Evolutionary conservation across 2,329 filamentous ascomycete genomes (phyloP), one percentile per base, ranked within the genome.

Genomic region (Canariomyces notabilis): DNA sequence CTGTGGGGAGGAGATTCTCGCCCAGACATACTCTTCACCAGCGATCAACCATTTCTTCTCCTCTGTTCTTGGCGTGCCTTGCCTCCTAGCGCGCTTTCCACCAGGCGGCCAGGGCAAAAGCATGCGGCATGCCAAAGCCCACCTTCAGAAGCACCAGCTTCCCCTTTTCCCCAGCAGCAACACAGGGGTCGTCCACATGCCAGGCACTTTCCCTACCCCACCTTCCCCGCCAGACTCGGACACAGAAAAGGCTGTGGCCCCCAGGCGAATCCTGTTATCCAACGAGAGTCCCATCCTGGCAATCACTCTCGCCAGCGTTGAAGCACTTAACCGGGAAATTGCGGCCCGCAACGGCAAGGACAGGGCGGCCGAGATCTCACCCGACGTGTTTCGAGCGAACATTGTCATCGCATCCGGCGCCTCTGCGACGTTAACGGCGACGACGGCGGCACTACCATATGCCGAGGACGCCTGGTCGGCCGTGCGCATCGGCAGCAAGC

Each of bases 251-350:
- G 33, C 39, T 48, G 14, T 59, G 21, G 46, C 64, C 44, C 64
- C 75, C 42, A 63, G 58, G 9, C 77, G 82, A 3, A 89, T 97
- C 26, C 70, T 93, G 0, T 71, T 98, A 3, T 87, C 90, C 19
- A 98, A 98, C 62, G 93, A 97, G 65, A 95, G 89, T 43, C 91
- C 93, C 0, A 94, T 98, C 36, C 76, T 98, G 1, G 79, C 88
- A 37, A 83, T 97, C 46, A 89, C 87, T 16, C 77, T 80, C 44
- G 82, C 86, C 8, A 96, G 89, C 56, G 76, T 97, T 38, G 82
- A 87, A 37, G 76, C 76, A 2, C 68, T 97, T 6, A 97, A 97
- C 59, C 70, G 77, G 49, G 72, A 80, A 11, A 93, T 97, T 56
- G 75, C 69, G 43, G 15, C n/a, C n/a, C n/a, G 15, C 5, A 15